phyloP scores from a whole-genome alignment of 148 eudicot species.

The Mesembryanthemum crystallinum region DNA sequence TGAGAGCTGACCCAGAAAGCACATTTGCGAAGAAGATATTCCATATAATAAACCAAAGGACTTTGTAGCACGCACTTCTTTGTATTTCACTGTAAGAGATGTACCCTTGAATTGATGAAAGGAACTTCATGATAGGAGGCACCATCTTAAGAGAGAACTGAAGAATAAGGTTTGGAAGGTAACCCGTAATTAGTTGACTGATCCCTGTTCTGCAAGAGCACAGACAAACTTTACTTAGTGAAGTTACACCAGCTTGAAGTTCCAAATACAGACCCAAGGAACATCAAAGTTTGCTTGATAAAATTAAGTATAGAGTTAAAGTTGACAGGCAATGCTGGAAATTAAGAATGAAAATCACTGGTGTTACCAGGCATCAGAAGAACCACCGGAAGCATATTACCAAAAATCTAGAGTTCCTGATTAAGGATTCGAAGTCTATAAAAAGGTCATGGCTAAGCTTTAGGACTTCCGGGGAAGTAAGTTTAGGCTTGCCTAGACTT shows the following conservation, averaged over 20 bases:
- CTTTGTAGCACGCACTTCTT: slow-evolving; percentile 73
- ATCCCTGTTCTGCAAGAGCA: slow-evolving; percentile 49
- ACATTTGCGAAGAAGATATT: slow-evolving; percentile 75
- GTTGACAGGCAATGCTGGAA: background rate
- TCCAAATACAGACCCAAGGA: background rate
- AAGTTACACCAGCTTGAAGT: slow-evolving; percentile 9
- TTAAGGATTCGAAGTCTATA: background rate
- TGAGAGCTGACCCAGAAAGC: slow-evolving; percentile 68
- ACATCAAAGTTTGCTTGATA: background rate
- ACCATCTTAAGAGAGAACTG: slow-evolving; percentile 50
- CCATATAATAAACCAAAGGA: slow-evolving; percentile 72
- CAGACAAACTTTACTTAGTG: slow-evolving; percentile 1
- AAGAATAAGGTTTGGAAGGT: slow-evolving; percentile 78
- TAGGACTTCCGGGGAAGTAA: background rate
- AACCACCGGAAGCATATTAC: background rate
- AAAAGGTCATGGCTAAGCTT: background rate
- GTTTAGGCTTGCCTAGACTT: background rate
- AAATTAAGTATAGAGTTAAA: background rate
- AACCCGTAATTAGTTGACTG: slow-evolving; percentile 64
- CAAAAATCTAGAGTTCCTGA: background rate
- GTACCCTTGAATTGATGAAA: slow-evolving; percentile 72
- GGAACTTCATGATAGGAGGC: slow-evolving; percentile 72
- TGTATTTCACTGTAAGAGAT: slow-evolving; percentile 63
- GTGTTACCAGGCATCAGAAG: background rate
- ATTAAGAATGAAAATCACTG: background rate